These are phyloP conservation scores for Pythium dissotocum DNA, from an alignment of 352 stramenopile species.

Conservation along the genomic window DNA sequence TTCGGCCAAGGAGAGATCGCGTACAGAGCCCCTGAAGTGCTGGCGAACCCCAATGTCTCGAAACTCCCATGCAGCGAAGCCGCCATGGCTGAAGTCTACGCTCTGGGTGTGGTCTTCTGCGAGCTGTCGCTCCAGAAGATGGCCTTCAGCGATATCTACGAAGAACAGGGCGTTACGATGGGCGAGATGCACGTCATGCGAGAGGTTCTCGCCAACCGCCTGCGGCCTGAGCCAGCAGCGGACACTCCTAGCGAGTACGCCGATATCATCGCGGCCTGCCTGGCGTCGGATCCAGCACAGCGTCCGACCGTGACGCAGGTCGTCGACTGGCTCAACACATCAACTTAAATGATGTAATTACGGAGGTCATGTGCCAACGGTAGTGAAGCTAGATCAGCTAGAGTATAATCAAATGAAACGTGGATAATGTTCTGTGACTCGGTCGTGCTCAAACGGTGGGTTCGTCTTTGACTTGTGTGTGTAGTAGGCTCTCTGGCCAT, in stretches of 20 bases:
- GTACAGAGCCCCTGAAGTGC: slow-evolving; percentile 55
- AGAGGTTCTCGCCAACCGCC: slow-evolving; percentile 43
- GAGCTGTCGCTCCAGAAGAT: slow-evolving; percentile 54
- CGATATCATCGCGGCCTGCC: slow-evolving; percentile 40
- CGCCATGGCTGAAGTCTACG: slow-evolving; percentile 60
- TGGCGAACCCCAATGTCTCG: slow-evolving; percentile 18
- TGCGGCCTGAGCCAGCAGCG: slow-evolving; percentile 42
- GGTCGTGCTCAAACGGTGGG: not conserved
- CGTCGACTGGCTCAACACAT: slow-evolving; percentile 26
- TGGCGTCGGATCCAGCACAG: slow-evolving; percentile 48
- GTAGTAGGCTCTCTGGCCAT: slow-evolving; percentile 29
- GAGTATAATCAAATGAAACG: slow-evolving; percentile 5
- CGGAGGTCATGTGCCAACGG: not conserved
- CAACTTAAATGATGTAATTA: slow-evolving; percentile 2
- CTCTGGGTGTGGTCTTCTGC: slow-evolving; percentile 72
- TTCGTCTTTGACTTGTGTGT: not conserved
- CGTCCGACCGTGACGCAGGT: slow-evolving; percentile 50
- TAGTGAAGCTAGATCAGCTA: not conserved
- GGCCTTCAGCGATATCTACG: slow-evolving; percentile 46
- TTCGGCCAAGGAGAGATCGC: slow-evolving; percentile 65
- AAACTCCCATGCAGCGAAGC: slow-evolving; percentile 1
- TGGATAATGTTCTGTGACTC: not conserved
- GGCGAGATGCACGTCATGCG: slow-evolving; percentile 65
- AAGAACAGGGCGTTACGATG: slow-evolving; percentile 50
- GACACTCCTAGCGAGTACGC: slow-evolving; percentile 51